phyloP scores from a whole-genome alignment of 208 protist genomes.

The Phytomonas sp. region DNA sequence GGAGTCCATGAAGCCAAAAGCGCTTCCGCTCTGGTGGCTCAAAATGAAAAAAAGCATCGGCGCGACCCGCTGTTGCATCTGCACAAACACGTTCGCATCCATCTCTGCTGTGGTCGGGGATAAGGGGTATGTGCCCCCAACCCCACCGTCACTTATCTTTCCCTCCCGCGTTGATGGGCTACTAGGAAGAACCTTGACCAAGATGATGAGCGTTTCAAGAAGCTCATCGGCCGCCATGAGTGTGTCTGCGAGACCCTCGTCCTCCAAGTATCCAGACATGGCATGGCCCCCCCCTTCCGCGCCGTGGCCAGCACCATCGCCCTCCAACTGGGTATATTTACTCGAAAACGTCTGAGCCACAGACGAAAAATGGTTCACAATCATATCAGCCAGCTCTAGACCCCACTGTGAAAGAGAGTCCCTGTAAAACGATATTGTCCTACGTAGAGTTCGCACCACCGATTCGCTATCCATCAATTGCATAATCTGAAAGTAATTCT shows the following conservation, averaged over 20 bases:
- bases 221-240: slow-evolving; percentile 79
- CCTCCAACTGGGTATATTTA: slow-evolving; percentile 42
- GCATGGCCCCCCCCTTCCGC: slow-evolving; percentile 3
- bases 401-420: slow-evolving; percentile 84
- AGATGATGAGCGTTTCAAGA: slow-evolving; percentile 67
- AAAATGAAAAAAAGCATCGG: slow-evolving; percentile 76
- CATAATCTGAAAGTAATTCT: slow-evolving; percentile 89
- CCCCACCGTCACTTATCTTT: not conserved
- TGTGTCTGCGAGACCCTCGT: slow-evolving; percentile 48
- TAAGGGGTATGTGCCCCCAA: not conserved
- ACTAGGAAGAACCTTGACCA: slow-evolving; percentile 59
- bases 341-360: slow-evolving; percentile 42
- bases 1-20: slow-evolving; percentile 83
- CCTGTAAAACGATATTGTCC: slow-evolving; percentile 80
- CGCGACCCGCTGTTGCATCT: slow-evolving; percentile 48
- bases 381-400: slow-evolving; percentile 66
- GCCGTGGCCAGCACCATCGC: not conserved
- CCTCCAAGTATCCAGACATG: slow-evolving; percentile 20
- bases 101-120: slow-evolving; percentile 10
- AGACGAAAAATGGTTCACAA: slow-evolving; percentile 69
- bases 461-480: slow-evolving; percentile 86
- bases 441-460: slow-evolving; percentile 82
- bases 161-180: slow-evolving; percentile 5
- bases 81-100: slow-evolving; percentile 38
- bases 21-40: slow-evolving; percentile 46